Evolutionary conservation across 2,329 filamentous ascomycete species (phyloP), one percentile per base, ranked within the genome.

Genomic region (Exophiala bonariae): DNA sequence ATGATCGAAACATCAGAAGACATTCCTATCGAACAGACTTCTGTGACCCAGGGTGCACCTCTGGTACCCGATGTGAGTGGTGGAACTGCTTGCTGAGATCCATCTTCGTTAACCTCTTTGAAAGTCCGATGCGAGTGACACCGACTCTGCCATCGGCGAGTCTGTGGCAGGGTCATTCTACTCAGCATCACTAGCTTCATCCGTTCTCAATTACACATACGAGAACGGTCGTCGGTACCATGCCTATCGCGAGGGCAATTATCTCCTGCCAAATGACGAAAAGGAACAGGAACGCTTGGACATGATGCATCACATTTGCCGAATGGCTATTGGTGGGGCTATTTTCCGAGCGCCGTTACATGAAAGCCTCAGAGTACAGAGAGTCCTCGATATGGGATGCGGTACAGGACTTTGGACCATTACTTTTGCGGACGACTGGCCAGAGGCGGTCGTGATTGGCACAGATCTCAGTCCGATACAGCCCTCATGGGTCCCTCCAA

Each of bases 401-500:
- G 70, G 70, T 13, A 73, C 65, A 35, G 69, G 69, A 1, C 65
- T 68, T 19, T 72, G 67, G 67, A 66, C 68, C 3, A 66, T 71
- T 20, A 66, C 70, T 31, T 65, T 70, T 34, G 68, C 65, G 8
- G 66, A 70, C 51, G 60, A 62, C 38, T 66, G 60, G 41, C 66
- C 67, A 2, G 58, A 59, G 30, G 63, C 66, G 3, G 49, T 55
- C 43, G 58, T 67, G 11, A 55, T 67, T n/a, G 69, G 67, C 7
- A 67, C 61, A 3, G 66, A 70, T 41, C 58, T 70, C 3, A 63
- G 59, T 38, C 65, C 67, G n/a, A 70, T 69, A 4, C 69, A 69
- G 41, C 66, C 66, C 2, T 55, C 45, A 4, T 60, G 63, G 52
- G 61, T 81, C 9, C 79, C 78, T 4, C 74, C 77, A 4, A 81